Evolutionary conservation across 768 basidiomycete genomes (phyloP).

Genomic region (Leccinellum luteum): DNA sequence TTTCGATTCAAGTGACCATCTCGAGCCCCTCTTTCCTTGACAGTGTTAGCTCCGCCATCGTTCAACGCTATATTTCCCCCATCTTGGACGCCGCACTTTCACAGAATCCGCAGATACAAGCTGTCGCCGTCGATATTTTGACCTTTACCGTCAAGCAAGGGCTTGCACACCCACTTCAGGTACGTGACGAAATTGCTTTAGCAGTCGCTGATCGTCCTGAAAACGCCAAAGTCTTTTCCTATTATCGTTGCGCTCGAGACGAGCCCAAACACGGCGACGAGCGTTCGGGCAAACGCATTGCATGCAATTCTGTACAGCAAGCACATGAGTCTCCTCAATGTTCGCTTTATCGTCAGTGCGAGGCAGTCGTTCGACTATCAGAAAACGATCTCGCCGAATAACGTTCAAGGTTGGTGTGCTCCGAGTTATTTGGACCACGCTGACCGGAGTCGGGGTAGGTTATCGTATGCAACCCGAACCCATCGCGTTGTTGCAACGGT

Average conservation of each 20-base stretch:
- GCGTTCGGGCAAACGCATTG: constrained; percentile 73
- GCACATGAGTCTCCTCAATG: constrained; percentile 85
- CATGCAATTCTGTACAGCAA: constrained; percentile 85
- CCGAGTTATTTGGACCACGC: background rate
- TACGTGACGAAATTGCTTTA: constrained; percentile 31
- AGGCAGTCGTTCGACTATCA: constrained; percentile 84
- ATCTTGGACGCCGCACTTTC: constrained; percentile 83
- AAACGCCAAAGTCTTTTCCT: constrained; percentile 69
- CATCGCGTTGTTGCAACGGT: constrained; percentile 76
- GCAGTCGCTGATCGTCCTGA: background rate
- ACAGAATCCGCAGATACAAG: constrained; percentile 65
- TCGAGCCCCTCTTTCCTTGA: background rate
- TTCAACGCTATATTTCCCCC: constrained; percentile 85
- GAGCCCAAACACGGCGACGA: constrained; percentile 55
- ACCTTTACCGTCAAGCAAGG: constrained; percentile 95
- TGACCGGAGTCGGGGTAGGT: constrained; percentile 39
- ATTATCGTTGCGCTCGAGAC: constrained; percentile 94
- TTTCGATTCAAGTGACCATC: background rate
- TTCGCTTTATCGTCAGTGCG: constrained; percentile 79
- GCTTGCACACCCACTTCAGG: constrained; percentile 90
- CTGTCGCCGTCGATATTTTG: constrained; percentile 84
- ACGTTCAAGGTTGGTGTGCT: constrained; percentile 49
- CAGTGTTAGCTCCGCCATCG: constrained; percentile 38
- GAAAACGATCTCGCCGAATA: constrained; percentile 46
- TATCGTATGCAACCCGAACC: constrained; percentile 64